Evolutionary conservation across 2,329 filamentous ascomycete species (phyloP), one percentile per base, ranked within the genome.

Genomic region (Aspergillus tubingensis): DNA sequence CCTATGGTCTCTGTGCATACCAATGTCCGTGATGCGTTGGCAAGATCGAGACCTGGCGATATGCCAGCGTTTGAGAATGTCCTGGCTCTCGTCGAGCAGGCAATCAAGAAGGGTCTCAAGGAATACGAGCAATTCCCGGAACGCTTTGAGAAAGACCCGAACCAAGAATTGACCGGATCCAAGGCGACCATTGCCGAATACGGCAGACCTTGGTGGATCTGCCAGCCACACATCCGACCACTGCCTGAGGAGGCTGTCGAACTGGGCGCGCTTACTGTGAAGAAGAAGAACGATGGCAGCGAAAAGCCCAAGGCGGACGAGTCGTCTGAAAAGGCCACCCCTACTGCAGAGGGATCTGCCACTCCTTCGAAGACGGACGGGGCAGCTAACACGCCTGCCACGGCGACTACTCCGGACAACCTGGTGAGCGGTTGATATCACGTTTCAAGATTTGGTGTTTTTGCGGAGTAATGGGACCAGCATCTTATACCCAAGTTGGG

Each of bases 201-300:
- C 71, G 89, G 88, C 73, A 80, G 92, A 65, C 93, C 93, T 1
- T 97, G 88, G 85, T 97, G 92, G 91, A 84, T 96, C 3, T 92
- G 88, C 55, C 93, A 98, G 79, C 89, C 94, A 3, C 91, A 96
- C 69, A 85, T 97, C 6, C 82, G 93, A 58, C 93, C 92, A 43
- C 75, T 97, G 70, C 95, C 95, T 0, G 90, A 90, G 67, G 94
- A 98, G 79, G 95, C 95, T 2, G 70, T 95, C 65, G 88, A 89
- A 63, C 92, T 91, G 73, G 93, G 93, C 0, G 88, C 90, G 2
- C 83, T 96, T 74, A 85, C 83, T 59, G 74, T 88, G 63, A 91
- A 88, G 69, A 93, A 92, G 79, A 92, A 92, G 36, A 63, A 63
- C 21, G 48, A 56, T 32, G 61, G 61, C 17, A 62, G 64, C 3